Conservation (phyloP, 2,329 filamentous ascomycete genomes). For the Akanthomyces dipterigenus region DNA sequence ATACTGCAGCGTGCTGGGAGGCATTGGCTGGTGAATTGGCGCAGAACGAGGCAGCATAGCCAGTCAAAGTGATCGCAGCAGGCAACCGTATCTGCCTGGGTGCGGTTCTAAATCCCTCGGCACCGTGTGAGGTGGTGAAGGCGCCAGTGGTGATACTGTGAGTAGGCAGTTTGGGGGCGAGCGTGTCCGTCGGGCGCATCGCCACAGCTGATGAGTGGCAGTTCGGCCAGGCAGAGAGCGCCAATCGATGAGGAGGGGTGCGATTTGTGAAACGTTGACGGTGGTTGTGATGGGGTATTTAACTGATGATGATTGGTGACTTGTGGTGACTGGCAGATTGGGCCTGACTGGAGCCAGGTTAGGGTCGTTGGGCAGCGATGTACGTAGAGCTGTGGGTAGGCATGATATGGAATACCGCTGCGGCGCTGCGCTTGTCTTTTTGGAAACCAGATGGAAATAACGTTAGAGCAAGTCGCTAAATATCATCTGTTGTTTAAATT, state of each 20-base stretch:
- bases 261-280: conserved; percentile 1
- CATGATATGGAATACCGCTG: neutral
- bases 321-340: neutral
- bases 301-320: neutral
- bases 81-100: neutral
- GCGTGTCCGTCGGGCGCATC: neutral
- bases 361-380: conserved; percentile 1
- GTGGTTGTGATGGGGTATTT: neutral
- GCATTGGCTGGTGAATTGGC: neutral
- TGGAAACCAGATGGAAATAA: neutral
- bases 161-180: neutral
- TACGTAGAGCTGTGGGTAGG: neutral
- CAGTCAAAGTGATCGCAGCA: neutral
- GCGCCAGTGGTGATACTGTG: neutral
- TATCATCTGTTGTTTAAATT: neutral
- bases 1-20: neutral
- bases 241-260: neutral
- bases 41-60: neutral
- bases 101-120: neutral
- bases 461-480: neutral
- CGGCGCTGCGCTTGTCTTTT: too few species aligned
- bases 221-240: neutral
- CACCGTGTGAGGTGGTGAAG: neutral
- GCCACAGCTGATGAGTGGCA: neutral
- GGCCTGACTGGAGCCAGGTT: neutral